Percentiles rank a stretch among this genome's conserved stretches.
Conservation (phyloP, 257 asterid genomes). For the Apocynum venetum region DNA sequence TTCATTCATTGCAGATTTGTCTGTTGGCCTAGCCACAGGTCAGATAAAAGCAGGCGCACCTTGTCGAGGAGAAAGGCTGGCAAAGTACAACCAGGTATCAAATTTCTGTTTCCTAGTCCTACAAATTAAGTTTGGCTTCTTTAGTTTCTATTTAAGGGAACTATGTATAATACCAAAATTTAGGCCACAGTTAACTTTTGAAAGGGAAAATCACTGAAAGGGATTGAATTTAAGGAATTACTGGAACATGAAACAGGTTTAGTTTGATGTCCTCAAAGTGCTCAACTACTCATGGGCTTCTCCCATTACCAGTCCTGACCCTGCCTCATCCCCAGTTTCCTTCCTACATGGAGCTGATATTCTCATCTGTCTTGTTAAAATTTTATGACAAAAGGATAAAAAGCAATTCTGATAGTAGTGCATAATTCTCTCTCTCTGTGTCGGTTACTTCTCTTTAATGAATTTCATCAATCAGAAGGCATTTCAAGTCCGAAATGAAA, state of each 20-base stretch:
- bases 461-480: too few species aligned
- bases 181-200: background rate
- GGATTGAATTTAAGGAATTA: background rate
- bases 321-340: background rate
- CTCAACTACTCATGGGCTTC: background rate
- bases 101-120: slow-evolving; percentile 5
- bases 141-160: background rate
- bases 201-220: background rate
- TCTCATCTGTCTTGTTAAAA: background rate
- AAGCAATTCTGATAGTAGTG: background rate
- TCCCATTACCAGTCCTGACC: background rate
- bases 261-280: background rate
- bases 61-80: slow-evolving; percentile 96
- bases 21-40: slow-evolving; percentile 83
- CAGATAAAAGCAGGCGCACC: slow-evolving; percentile 99
- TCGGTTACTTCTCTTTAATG: background rate
- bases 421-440: too few species aligned
- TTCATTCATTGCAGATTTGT: slow-evolving; percentile 82
- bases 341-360: too few species aligned
- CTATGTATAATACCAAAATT: background rate
- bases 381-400: background rate
- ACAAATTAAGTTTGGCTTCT: background rate
- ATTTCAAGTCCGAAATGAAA: too few species aligned
- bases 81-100: slow-evolving; percentile 91
- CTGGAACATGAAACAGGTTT: background rate